These are phyloP conservation scores for Nemania diffusa DNA, from an alignment of 2,329 filamentous ascomycete species.

Conservation along the genomic window DNA sequence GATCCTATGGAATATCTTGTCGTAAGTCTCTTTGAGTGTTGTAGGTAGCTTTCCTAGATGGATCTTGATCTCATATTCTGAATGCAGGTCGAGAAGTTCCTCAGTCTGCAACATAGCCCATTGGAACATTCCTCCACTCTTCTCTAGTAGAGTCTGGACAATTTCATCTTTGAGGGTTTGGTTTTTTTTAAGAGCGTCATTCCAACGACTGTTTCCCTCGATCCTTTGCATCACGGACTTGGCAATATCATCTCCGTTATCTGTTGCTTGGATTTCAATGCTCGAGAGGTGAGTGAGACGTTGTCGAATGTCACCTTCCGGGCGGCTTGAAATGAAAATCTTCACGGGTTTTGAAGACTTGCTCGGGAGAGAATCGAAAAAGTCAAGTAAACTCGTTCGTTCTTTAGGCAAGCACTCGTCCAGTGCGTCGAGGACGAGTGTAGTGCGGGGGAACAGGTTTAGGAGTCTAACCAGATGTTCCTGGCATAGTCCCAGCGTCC, in stretches of 20 bases:
- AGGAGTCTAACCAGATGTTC: constrained; percentile 9
- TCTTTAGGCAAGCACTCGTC: constrained; percentile 21
- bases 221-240: constrained; percentile 26
- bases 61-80: neutral
- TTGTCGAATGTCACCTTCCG: constrained; percentile 26
- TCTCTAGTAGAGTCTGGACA: neutral
- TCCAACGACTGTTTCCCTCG: constrained; percentile 10
- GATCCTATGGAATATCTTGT: constrained; percentile 17
- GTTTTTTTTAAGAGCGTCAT: neutral
- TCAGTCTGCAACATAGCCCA: constrained; percentile 25
- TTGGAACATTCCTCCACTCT: constrained; percentile 19
- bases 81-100: constrained; percentile 8
- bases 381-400: constrained; percentile 13
- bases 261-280: constrained; percentile 27
- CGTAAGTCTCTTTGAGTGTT: constrained; percentile 10
- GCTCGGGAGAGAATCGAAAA: constrained; percentile 10
- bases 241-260: constrained; percentile 24
- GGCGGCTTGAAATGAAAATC: constrained; percentile 32
- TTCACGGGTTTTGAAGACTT: constrained; percentile 19
- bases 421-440: constrained; percentile 24
- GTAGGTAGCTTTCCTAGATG: constrained; percentile 21
- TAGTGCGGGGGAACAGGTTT: constrained; percentile 20
- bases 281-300: constrained; percentile 10
- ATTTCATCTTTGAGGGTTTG: neutral
- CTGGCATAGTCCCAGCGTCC: constrained; percentile 22